These are phyloP conservation scores for Dioszegia hungarica DNA, from an alignment of 768 basidiomycete genomes.

Conservation along the genomic window DNA sequence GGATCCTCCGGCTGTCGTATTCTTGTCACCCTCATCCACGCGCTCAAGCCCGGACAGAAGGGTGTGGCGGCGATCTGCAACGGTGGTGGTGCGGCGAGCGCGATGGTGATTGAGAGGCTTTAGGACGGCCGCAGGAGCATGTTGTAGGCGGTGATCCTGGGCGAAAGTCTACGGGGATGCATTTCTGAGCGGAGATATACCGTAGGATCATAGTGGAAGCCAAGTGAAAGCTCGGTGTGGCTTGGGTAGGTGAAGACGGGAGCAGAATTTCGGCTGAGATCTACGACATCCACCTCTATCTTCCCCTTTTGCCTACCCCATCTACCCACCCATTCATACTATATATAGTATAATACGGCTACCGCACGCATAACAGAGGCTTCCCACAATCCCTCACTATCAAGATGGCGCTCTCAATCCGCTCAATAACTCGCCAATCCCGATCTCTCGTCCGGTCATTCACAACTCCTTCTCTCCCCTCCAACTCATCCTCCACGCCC, in stretches of 20 bases:
- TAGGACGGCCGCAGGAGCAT: constrained; percentile 49
- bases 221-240: no score
- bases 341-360: no score
- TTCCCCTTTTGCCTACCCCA: no score
- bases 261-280: no score
- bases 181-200: no score
- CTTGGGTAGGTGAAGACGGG: no score
- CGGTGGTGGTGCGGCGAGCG: constrained; percentile 79
- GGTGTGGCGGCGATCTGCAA: constrained; percentile 97
- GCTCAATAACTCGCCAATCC: not conserved
- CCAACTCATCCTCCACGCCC: not conserved
- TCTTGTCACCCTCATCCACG: constrained; percentile 84
- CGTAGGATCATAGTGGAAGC: no score
- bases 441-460: not conserved
- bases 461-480: constrained; percentile 1
- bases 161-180: no score
- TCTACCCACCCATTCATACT: no score
- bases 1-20: constrained; percentile 94
- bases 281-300: no score
- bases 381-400: no score
- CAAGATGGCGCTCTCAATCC: not conserved
- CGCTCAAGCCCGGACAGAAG: constrained; percentile 86
- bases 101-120: constrained; percentile 80
- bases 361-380: no score
- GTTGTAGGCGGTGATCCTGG: constrained; percentile 2